Percentiles rank a stretch among this genome's conserved stretches.
Conservation (phyloP, 192 early-diverging fungal genomes). For the Entomortierella lignicola region DNA sequence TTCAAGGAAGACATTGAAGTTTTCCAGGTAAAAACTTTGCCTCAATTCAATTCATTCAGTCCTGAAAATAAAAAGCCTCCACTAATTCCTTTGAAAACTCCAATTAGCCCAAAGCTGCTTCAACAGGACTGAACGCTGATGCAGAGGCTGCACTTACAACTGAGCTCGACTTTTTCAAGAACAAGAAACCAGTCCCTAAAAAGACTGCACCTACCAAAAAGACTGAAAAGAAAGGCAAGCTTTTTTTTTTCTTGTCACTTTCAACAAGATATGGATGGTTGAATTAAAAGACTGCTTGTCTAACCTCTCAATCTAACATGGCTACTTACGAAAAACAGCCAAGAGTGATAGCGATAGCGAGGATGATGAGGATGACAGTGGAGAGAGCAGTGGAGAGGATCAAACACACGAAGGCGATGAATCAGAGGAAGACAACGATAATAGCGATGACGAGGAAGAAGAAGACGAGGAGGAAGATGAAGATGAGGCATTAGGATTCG, state of each 20-base stretch:
- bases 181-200: constrained; percentile 31
- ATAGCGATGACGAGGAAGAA: constrained; percentile 15
- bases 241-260: not conserved
- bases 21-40: constrained; percentile 71
- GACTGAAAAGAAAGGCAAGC: constrained; percentile 21
- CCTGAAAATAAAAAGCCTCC: no score
- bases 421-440: constrained; percentile 23
- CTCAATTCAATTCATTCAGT: not conserved
- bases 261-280: no score
- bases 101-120: constrained; percentile 37
- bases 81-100: no score
- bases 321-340: constrained; percentile 3
- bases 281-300: no score
- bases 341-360: constrained; percentile 21
- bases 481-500: constrained; percentile 27
- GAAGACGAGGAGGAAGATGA: constrained; percentile 32
- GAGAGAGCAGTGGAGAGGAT: constrained; percentile 40
- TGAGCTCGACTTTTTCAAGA: constrained; percentile 51
- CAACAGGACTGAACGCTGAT: constrained; percentile 40
- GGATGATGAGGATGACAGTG: constrained; percentile 31
- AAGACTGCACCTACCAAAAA: constrained; percentile 29
- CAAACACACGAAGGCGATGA: constrained; percentile 41
- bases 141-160: constrained; percentile 30
- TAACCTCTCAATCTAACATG: not conserved
- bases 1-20: constrained; percentile 85